Evolutionary conservation across 75 land plant genomes (phyloP).

Genomic region (Cunninghamia lanceolata): DNA sequence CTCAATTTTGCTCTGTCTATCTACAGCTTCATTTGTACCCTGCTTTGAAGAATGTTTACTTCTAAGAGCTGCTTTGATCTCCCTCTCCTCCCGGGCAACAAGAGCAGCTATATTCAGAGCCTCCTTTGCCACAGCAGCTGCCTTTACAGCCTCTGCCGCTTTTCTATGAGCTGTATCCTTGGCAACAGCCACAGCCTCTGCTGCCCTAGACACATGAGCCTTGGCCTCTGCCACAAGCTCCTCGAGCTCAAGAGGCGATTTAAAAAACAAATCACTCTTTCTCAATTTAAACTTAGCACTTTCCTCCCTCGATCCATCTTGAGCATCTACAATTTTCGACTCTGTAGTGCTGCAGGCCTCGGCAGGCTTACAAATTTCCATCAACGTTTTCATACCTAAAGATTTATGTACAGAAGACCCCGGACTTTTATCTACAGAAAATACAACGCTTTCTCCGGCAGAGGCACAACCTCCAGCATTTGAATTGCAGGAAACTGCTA

Average conservation of each 20-base stretch:
- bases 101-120: conserved; percentile 37
- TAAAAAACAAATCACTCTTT: not conserved
- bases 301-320: conserved; percentile 9
- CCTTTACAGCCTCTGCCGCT: conserved; percentile 43
- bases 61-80: conserved; percentile 9
- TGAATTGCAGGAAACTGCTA: conserved; percentile 4
- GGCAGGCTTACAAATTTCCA: not conserved
- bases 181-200: conserved; percentile 29
- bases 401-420: conserved; percentile 5
- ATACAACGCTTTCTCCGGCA: not conserved
- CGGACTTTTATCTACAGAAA: conserved; percentile 10
- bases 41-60: conserved; percentile 9
- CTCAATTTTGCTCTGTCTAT: not conserved
- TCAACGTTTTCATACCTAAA: not conserved
- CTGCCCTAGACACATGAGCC: conserved; percentile 1
- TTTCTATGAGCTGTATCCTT: conserved; percentile 38
- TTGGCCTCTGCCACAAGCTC: conserved; percentile 4
- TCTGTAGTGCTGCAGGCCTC: conserved; percentile 2
- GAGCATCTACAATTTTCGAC: not conserved
- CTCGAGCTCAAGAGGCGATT: not conserved
- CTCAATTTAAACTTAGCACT: not conserved
- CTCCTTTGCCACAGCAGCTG: conserved; percentile 31
- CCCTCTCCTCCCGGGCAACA: conserved; percentile 22
- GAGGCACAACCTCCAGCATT: not conserved
- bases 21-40: not conserved